Evolutionary conservation across 140 eudicot species (phyloP).

Genomic region (Ambrosia hybrid): DNA sequence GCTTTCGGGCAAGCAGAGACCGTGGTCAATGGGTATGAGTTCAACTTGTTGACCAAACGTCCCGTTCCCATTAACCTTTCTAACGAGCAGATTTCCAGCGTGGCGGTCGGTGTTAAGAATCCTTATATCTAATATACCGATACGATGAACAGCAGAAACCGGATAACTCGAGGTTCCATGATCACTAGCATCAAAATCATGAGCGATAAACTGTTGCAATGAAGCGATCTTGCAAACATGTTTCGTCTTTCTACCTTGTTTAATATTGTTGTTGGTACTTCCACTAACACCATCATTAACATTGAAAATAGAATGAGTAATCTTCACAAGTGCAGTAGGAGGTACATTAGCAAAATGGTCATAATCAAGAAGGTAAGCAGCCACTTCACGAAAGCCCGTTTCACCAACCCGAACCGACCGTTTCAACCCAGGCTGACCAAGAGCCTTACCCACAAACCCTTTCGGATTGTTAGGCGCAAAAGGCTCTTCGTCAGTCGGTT

Average conservation of each 20-base stretch:
- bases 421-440: conserved; percentile 88
- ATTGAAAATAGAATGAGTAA: conserved; percentile 82
- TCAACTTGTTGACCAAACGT: conserved; percentile 69
- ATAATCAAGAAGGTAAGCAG: conserved; percentile 91
- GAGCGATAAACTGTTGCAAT: conserved; percentile 74
- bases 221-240: conserved; percentile 82
- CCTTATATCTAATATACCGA: conserved; percentile 86
- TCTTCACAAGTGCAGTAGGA: conserved; percentile 82
- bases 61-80: conserved; percentile 47
- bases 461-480: conserved; percentile 97
- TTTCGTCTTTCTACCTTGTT: conserved; percentile 29
- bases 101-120: conserved; percentile 93
- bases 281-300: conserved; percentile 69
- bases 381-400: conserved; percentile 92
- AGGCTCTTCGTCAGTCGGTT: conserved; percentile 97
- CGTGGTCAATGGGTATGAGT: conserved; percentile 92
- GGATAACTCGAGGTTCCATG: conserved; percentile 94
- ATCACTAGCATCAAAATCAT: conserved; percentile 97
- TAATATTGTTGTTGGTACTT: conserved; percentile 5
- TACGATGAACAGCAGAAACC: conserved; percentile 86
- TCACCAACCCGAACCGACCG: conserved; percentile 91
- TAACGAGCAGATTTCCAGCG: conserved; percentile 81
- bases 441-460: conserved; percentile 87
- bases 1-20: conserved; percentile 90
- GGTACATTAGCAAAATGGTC: conserved; percentile 88